These are phyloP conservation scores for Schizochytrium sp. DNA, from an alignment of 108 stramenopile genomes.

Conservation along the genomic window DNA sequence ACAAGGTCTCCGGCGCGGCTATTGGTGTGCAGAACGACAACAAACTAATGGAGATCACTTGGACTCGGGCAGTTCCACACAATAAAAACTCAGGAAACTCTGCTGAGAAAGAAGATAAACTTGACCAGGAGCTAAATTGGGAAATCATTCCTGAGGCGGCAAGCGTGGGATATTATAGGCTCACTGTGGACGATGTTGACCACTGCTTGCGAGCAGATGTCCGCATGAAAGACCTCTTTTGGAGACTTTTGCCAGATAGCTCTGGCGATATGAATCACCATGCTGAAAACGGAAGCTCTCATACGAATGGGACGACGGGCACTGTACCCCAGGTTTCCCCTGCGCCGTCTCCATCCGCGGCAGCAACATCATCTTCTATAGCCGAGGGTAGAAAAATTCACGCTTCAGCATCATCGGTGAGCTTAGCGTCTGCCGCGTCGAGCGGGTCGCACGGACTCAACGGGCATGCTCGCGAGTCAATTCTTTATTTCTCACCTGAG, in stretches of 20 bases:
- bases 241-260: not conserved
- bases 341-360: not conserved
- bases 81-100: not conserved
- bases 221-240: constrained; percentile 30
- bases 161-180: not conserved
- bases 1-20: not conserved
- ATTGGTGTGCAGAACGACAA: constrained; percentile 19
- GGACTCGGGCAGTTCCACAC: not conserved
- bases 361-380: not conserved
- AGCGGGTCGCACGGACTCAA: not conserved
- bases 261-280: not conserved
- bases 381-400: not conserved
- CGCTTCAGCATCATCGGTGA: not conserved
- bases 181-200: constrained; percentile 29
- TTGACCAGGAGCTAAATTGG: not conserved
- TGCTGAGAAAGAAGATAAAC: not conserved
- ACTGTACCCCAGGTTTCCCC: not conserved
- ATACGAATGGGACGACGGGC: not conserved
- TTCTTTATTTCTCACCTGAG: not conserved
- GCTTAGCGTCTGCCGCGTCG: not conserved
- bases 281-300: not conserved
- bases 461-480: not conserved
- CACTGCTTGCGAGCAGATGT: constrained; percentile 34
- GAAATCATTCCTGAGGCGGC: not conserved
- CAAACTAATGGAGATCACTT: constrained; percentile 32